Base-by-base conservation (phyloP, 1,284 basidiomycete genomes). In the Cutaneotrichosporon daszewskae region DNA sequence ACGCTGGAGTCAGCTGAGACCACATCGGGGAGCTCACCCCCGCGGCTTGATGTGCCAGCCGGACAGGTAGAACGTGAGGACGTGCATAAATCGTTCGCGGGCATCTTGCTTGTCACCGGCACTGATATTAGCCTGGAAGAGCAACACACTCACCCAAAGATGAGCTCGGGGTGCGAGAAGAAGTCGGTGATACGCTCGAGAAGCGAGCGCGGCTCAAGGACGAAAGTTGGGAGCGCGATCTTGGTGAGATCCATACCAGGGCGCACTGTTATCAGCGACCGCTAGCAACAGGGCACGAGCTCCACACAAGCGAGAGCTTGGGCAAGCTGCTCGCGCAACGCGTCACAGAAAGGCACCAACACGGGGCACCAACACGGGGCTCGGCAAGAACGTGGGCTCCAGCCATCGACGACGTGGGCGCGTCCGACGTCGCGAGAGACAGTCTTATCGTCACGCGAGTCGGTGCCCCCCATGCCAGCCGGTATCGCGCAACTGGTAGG, bases 1-100 rank as follows among this genome's bases (percentile, higher is more conserved):
- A 98, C 95, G 43, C 64, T 69, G 51, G 14, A 3, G 24, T 40
- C 19, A 33, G 19, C 27, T 13, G 26, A 25, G 11, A 14, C 16
- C n/a, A 12, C 17, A 24, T 22, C 12, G 12, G 6, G 5, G 12
- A 16, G 49, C 64, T 57, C 41, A 66, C 52, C 94, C 94, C 72
- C 91, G 95, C 31, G 94, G 92, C 74, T 98, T 97, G 75, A 97
- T 95, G 72, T 98, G 95, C 94, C 94, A 99, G 33, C 94, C 94
- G n/a, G 88, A 87, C 33, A 97, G 82, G 67, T 97, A 98, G 71
- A 95, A 97, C 45, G 87, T 84, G 39, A 96, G 77, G 4, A 97
- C 87, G 45, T 84, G 79, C 53, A 96, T 77, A 71, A 97, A 97
- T 28, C 95, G 78, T 64, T 95, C 88, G 66, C 95, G 85, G 26